These are phyloP conservation scores for Triangularia verruculosa DNA, from an alignment of 2,329 filamentous ascomycete genomes.

Conservation along the genomic window DNA sequence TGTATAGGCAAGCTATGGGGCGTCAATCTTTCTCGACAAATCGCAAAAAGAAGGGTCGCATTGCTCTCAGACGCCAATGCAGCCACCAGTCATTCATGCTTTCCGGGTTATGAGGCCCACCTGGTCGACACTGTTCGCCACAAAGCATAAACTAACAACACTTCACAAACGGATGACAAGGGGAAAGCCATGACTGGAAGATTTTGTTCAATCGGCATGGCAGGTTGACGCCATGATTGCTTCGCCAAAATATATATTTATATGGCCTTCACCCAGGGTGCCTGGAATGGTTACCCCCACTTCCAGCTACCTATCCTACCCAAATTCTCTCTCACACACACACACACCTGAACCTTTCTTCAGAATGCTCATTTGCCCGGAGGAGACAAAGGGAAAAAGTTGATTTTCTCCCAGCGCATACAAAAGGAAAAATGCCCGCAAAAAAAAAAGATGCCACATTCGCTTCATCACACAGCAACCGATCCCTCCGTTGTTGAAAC, in stretches of 20 bases:
- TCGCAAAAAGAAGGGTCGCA: too few species aligned
- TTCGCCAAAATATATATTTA: not conserved
- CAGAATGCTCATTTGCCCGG: not conserved
- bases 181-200: too few species aligned
- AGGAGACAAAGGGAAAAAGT: slow-evolving; percentile 33
- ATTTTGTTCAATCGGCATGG: not conserved
- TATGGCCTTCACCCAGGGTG: not conserved
- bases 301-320: not conserved
- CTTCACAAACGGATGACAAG: too few species aligned
- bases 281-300: not conserved
- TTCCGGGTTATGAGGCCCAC: too few species aligned
- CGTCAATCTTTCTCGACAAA: too few species aligned
- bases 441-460: not conserved
- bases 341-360: not conserved
- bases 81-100: too few species aligned
- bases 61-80: too few species aligned
- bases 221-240: not conserved
- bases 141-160: too few species aligned
- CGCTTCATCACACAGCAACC: slow-evolving; percentile 5
- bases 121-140: too few species aligned
- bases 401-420: slow-evolving; percentile 30
- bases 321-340: not conserved
- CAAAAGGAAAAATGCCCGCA: slow-evolving; percentile 13
- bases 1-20: too few species aligned
- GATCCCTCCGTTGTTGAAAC: slow-evolving; percentile 34